Evolutionary conservation across 73 alveolate genomes (phyloP).

Genomic region (Loxodes magnus): DNA sequence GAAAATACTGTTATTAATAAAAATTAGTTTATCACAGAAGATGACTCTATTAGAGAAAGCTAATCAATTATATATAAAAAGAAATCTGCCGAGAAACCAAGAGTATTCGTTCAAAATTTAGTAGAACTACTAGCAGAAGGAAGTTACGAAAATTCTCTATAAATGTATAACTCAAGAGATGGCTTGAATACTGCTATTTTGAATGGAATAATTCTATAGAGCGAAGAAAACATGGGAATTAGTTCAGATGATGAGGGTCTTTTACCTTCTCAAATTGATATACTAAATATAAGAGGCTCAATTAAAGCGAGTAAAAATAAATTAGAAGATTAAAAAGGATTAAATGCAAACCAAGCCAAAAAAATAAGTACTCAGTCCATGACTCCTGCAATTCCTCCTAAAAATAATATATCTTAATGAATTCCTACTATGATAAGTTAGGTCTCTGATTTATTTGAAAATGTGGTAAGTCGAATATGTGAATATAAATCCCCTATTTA

Average conservation of each 20-base stretch:
- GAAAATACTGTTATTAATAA: too few relatives aligned
- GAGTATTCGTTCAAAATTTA: neutral
- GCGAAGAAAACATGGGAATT: constrained; percentile 6
- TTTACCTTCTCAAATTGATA: neutral
- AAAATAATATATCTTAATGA: neutral
- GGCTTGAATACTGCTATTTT: constrained; percentile 3
- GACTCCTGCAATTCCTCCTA: neutral
- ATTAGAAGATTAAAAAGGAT: neutral
- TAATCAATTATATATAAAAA: neutral
- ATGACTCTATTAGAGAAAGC: neutral
- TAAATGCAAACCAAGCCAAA: neutral
- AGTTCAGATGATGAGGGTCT: neutral
- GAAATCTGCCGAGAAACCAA: neutral
- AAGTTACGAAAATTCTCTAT: neutral
- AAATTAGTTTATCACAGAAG: too few relatives aligned
- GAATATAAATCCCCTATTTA: constrained; percentile 5
- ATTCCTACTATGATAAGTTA: neutral
- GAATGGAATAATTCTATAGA: neutral
- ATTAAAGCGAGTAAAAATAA: neutral
- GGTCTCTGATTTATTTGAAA: neutral
- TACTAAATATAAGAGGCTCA: neutral
- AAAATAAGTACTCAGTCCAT: neutral
- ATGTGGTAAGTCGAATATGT: neutral
- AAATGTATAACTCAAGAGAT: constrained; percentile 5
- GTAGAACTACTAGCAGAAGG: constrained; percentile 4